Conservation (phyloP, 1,284 basidiomycete species). For the Cutaneotrichosporon cavernicola region DNA sequence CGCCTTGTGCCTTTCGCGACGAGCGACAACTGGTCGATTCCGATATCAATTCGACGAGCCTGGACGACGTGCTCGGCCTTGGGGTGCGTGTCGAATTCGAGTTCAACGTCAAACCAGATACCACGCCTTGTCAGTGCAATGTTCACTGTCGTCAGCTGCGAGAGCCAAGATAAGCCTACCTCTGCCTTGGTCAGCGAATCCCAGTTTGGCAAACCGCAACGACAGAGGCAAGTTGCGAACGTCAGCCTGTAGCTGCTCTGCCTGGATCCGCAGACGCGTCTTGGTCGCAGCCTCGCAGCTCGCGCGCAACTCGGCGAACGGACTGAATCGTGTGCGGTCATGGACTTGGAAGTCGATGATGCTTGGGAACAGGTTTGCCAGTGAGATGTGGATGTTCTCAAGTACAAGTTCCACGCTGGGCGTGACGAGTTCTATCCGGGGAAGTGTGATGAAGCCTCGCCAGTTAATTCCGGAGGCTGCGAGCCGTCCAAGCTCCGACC, state of each 20-base stretch:
- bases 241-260: constrained; percentile 22
- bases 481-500: constrained; percentile 16
- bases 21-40: constrained; percentile 17
- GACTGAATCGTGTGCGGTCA: constrained; percentile 14
- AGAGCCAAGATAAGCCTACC: constrained; percentile 3
- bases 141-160: constrained; percentile 9
- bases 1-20: neutral
- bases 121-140: constrained; percentile 18
- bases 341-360: constrained; percentile 13
- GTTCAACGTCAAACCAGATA: constrained; percentile 11
- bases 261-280: constrained; percentile 4
- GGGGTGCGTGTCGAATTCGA: constrained; percentile 17
- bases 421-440: constrained; percentile 16
- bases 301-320: constrained; percentile 10
- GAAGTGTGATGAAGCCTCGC: constrained; percentile 19
- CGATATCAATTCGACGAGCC: constrained; percentile 10
- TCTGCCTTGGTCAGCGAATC: constrained; percentile 12
- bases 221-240: constrained; percentile 9
- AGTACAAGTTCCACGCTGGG: constrained; percentile 20
- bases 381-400: constrained; percentile 21
- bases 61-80: constrained; percentile 3
- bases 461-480: constrained; percentile 7
- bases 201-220: constrained; percentile 12
- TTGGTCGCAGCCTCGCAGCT: constrained; percentile 2
- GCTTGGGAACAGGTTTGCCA: constrained; percentile 21